Percentiles rank a stretch among this genome's conserved stretches.
Evolutionary conservation across 345 rosid species (phyloP).

Genomic region (Eucalyptus viminalis): DNA sequence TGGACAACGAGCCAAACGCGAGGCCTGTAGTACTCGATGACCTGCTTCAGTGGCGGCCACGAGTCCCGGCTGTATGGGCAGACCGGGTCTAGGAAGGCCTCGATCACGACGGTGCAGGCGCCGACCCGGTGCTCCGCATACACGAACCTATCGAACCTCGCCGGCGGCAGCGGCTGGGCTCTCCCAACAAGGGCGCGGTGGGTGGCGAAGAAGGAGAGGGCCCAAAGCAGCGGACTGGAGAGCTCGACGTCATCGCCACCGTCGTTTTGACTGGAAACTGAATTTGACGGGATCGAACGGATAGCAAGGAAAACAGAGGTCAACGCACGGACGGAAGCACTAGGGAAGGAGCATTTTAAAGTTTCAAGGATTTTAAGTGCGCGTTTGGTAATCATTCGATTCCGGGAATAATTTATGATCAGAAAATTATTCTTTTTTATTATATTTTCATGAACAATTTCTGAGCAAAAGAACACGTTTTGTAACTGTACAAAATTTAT

Average conservation of each 20-base stretch:
- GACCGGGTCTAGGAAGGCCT: too few species aligned
- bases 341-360: neutral
- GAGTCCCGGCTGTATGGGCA: too few species aligned
- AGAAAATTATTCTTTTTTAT: too few species aligned
- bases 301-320: neutral
- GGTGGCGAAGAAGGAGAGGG: neutral
- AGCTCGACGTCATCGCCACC: neutral
- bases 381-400: too few species aligned
- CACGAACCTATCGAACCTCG: neutral
- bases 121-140: too few species aligned
- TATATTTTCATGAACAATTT: too few species aligned
- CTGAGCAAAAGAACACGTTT: accelerated
- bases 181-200: neutral
- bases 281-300: neutral
- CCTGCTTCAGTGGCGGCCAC: too few species aligned
- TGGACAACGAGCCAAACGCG: too few species aligned
- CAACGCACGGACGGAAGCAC: neutral
- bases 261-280: neutral
- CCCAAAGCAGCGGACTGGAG: neutral
- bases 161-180: constrained; percentile 61
- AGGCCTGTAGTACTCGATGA: too few species aligned
- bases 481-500: too few species aligned
- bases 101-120: too few species aligned
- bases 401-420: accelerated
- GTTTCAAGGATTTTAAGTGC: neutral